phyloP scores from a whole-genome alignment of 257 asterid genomes.

The Salvia rosmarinus region DNA sequence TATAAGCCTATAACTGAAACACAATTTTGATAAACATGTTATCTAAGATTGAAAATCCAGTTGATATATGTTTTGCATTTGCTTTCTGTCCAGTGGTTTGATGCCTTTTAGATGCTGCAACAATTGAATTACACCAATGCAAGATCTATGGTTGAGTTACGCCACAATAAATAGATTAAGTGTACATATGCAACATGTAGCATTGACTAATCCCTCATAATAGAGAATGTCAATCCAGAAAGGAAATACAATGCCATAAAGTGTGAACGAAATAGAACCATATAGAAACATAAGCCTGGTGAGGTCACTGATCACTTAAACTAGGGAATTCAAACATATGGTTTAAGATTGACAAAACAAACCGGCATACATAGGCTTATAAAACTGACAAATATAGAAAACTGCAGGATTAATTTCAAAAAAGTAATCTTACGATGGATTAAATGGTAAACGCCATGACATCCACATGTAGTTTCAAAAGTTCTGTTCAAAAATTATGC shows the following conservation, averaged over 20 bases:
- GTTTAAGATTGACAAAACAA: too few relatives aligned
- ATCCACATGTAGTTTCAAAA: constrained; percentile 23
- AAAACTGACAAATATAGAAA: not conserved
- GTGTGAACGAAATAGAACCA: not conserved
- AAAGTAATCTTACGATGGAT: not conserved
- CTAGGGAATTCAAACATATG: not conserved
- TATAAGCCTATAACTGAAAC: not conserved
- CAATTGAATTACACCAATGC: not conserved
- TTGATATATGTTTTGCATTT: not conserved
- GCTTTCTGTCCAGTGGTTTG: not conserved
- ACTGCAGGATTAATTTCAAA: not conserved
- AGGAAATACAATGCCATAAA: not conserved
- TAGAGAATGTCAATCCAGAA: not conserved
- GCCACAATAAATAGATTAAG: not conserved
- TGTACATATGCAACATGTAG: not conserved
- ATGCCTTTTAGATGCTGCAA: not conserved
- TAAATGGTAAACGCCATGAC: constrained; percentile 14
- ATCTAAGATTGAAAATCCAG: not conserved
- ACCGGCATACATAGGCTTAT: not conserved
- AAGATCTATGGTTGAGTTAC: not conserved
- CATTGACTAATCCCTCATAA: not conserved
- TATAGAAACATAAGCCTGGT: not conserved
- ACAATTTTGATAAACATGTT: constrained; percentile 1
- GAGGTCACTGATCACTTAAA: not conserved
- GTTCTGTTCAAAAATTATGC: not conserved